These are phyloP conservation scores for Pancytospora epiphaga DNA, from an alignment of 371 early-diverging fungal species.

Conservation along the genomic window DNA sequence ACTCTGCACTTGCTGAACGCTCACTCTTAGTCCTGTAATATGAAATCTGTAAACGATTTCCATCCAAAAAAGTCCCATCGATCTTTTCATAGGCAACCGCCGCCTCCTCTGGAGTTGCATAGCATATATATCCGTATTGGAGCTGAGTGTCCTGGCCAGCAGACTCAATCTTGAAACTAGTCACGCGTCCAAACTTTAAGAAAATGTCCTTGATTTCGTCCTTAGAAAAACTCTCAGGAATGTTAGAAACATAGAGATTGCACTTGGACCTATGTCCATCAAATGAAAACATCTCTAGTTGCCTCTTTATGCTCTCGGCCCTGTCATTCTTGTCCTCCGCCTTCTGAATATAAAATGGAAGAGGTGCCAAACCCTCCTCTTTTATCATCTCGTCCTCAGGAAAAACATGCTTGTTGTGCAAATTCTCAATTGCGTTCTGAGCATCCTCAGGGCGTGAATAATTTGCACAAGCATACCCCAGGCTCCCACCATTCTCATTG, in stretches of 20 bases:
- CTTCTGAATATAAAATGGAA: constrained; percentile 78
- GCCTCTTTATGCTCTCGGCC: constrained; percentile 79
- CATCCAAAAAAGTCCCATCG: constrained; percentile 48
- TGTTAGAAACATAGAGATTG: constrained; percentile 93
- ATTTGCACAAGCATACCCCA: constrained; percentile 95
- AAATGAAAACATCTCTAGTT: constrained; percentile 29
- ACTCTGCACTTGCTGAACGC: constrained; percentile 22
- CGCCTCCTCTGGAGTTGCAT: constrained; percentile 54
- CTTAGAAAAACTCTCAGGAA: constrained; percentile 70
- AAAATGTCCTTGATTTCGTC: constrained; percentile 74
- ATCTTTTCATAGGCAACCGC: constrained; percentile 54
- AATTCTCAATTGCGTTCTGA: constrained; percentile 81
- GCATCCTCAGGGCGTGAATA: constrained; percentile 87
- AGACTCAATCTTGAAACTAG: constrained; percentile 36
- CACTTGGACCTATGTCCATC: constrained; percentile 57
- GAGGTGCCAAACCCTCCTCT: constrained; percentile 82
- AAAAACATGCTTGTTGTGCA: constrained; percentile 89
- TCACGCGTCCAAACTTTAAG: constrained; percentile 66
- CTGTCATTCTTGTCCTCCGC: constrained; percentile 96
- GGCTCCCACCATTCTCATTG: constrained; percentile 66
- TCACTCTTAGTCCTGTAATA: constrained; percentile 57
- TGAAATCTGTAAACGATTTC: constrained; percentile 39
- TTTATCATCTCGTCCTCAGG: constrained; percentile 64
- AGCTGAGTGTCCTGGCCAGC: constrained; percentile 32
- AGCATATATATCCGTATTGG: constrained; percentile 58